Percentiles rank a stretch among this genome's conserved stretches.
Evolutionary conservation across 495 filamentous ascomycete species (phyloP).

Genomic region (Penicillium taxi): DNA sequence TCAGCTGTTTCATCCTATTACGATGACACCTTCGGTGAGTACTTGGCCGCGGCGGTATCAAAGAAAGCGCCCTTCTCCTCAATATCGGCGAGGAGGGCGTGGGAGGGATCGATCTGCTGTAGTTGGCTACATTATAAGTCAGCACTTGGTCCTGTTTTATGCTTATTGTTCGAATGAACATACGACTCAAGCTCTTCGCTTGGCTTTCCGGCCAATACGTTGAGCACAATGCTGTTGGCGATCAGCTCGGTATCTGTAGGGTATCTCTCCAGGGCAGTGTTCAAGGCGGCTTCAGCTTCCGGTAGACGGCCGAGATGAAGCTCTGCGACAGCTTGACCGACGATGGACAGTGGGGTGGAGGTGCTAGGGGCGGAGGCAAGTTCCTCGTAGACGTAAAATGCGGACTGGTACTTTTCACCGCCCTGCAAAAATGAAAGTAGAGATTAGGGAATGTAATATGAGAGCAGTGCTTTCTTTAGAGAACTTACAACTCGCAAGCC

Average conservation of each 20-base stretch:
- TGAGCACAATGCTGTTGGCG: slow-evolving; percentile 74
- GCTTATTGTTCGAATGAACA: too few species aligned
- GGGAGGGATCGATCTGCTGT: slow-evolving; percentile 48
- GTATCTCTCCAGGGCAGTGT: slow-evolving; percentile 69
- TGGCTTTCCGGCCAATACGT: slow-evolving; percentile 65
- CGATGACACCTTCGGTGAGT: slow-evolving; percentile 61
- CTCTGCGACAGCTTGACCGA: slow-evolving; percentile 86
- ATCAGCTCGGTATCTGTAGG: slow-evolving; percentile 62
- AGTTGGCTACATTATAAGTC: slow-evolving; percentile 42
- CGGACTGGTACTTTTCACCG: slow-evolving; percentile 91
- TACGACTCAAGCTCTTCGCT: slow-evolving; percentile 52
- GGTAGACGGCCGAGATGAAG: slow-evolving; percentile 82
- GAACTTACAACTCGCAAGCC: slow-evolving; percentile 72
- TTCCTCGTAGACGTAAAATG: slow-evolving; percentile 98
- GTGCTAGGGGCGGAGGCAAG: slow-evolving; percentile 77
- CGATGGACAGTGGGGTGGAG: slow-evolving; percentile 52
- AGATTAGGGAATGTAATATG: not conserved
- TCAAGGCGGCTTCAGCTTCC: slow-evolving; percentile 80
- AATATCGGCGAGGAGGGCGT: slow-evolving; percentile 59
- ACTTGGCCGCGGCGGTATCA: slow-evolving; percentile 72
- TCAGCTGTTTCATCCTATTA: slow-evolving; percentile 27
- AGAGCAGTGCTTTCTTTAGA: not conserved
- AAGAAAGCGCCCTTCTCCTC: slow-evolving; percentile 72
- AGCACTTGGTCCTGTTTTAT: slow-evolving; percentile 14
- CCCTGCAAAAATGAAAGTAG: slow-evolving; percentile 47